Percentiles rank a stretch among this genome's conserved stretches.
Evolutionary conservation across 768 basidiomycete genomes (phyloP).

Genomic region (Podaxis sp.): DNA sequence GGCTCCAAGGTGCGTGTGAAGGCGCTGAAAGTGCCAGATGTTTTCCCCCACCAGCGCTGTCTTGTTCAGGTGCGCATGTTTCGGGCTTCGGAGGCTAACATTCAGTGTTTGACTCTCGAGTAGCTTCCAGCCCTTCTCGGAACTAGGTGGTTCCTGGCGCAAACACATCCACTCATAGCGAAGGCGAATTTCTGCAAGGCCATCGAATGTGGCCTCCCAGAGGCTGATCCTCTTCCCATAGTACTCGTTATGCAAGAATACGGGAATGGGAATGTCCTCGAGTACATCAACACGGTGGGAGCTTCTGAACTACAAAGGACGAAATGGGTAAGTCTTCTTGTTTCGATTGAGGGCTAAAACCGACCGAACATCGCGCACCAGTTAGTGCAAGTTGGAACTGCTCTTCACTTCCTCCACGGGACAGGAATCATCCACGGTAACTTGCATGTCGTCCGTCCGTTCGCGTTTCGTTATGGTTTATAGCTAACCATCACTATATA

Average conservation of each 20-base stretch:
- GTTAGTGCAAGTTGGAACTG: background rate
- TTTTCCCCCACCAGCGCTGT: background rate
- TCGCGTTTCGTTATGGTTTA: background rate
- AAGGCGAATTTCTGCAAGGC: background rate
- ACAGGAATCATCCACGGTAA: slow-evolving; percentile 2
- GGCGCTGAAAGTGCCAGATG: background rate
- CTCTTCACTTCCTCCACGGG: background rate
- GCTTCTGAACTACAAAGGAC: background rate
- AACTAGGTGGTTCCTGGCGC: background rate
- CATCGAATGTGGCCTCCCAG: background rate
- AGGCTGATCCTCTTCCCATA: background rate
- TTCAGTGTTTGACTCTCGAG: background rate
- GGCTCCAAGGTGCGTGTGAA: background rate
- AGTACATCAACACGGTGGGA: background rate
- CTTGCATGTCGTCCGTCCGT: background rate
- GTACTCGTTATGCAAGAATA: slow-evolving; percentile 9
- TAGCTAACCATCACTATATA: background rate
- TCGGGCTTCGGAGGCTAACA: background rate
- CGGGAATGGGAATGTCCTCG: slow-evolving; percentile 5
- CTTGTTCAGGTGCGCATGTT: background rate
- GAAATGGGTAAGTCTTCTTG: background rate
- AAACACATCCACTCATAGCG: slow-evolving; percentile 2
- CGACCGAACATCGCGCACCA: background rate
- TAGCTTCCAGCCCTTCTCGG: background rate
- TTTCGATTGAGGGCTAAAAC: too few relatives aligned